Conservation (phyloP, 2,329 filamentous ascomycete genomes). For the Xylariales sp. region DNA sequence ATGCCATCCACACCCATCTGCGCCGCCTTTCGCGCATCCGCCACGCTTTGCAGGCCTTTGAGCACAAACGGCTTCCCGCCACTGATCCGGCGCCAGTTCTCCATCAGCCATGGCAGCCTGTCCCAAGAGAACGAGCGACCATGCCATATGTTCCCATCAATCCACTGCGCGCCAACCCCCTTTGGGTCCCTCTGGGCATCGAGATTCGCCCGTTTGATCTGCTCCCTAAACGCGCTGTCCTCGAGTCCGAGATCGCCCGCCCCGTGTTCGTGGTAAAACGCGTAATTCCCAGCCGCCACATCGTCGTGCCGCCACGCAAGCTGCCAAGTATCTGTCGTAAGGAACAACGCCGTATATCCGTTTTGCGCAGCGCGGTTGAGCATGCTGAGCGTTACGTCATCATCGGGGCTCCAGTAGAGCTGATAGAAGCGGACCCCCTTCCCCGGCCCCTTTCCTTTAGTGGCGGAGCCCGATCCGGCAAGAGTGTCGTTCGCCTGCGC, state of each 20-base stretch:
- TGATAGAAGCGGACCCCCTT: constrained; percentile 67
- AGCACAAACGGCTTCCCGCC: constrained; percentile 69
- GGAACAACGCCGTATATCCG: constrained; percentile 68
- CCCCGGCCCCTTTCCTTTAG: background rate
- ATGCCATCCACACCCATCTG: constrained; percentile 70
- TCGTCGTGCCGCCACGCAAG: constrained; percentile 72
- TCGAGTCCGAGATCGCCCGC: constrained; percentile 65
- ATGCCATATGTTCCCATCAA: constrained; percentile 72
- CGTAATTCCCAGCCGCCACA: constrained; percentile 67
- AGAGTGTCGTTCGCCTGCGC: constrained; percentile 62
- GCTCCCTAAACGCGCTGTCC: constrained; percentile 69
- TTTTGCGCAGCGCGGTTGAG: constrained; percentile 64
- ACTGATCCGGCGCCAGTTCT: constrained; percentile 68
- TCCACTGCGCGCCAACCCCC: constrained; percentile 69
- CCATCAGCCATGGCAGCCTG: constrained; percentile 69
- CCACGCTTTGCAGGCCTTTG: constrained; percentile 72
- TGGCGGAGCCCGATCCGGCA: background rate
- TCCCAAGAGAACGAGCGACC: constrained; percentile 72
- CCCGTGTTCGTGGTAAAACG: constrained; percentile 71
- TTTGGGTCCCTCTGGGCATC: constrained; percentile 59
- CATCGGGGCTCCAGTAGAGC: constrained; percentile 72
- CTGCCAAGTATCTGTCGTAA: constrained; percentile 74
- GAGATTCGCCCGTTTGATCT: constrained; percentile 63
- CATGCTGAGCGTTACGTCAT: constrained; percentile 67
- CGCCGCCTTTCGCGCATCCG: constrained; percentile 67